phyloP scores from a whole-genome alignment of 2,329 filamentous ascomycete species.

The Pyrenochaeta sp. region DNA sequence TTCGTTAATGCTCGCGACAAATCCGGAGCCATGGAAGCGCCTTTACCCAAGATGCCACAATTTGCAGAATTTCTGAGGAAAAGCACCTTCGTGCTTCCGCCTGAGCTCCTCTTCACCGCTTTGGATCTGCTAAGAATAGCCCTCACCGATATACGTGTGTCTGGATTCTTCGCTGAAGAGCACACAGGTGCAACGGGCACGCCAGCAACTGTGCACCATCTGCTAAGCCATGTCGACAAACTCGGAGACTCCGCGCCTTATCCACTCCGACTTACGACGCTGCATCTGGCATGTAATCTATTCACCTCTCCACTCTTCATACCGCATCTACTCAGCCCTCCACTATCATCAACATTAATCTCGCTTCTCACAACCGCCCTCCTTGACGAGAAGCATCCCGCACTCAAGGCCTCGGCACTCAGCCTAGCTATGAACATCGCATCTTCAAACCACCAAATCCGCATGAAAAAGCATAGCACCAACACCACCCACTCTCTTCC shows the following conservation, averaged over 20 bases:
- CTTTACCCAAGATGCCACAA: constrained; percentile 73
- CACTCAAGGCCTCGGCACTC: constrained; percentile 80
- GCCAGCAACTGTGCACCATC: constrained; percentile 62
- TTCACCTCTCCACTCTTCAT: constrained; percentile 79
- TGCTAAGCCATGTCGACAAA: constrained; percentile 64
- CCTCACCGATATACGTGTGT: constrained; percentile 79
- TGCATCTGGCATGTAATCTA: constrained; percentile 86
- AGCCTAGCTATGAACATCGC: constrained; percentile 86
- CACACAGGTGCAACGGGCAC: constrained; percentile 58
- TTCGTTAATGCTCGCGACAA: constrained; percentile 73
- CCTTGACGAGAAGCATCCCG: constrained; percentile 76
- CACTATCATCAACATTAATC: constrained; percentile 64
- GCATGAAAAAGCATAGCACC: constrained; percentile 61
- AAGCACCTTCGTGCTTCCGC: constrained; percentile 64
- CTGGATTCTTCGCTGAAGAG: constrained; percentile 85
- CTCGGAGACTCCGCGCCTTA: constrained; percentile 71
- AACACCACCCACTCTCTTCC: constrained; percentile 22
- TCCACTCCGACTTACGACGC: constrained; percentile 79
- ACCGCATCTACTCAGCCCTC: constrained; percentile 64
- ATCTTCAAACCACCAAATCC: constrained; percentile 71
- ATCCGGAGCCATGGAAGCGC: constrained; percentile 69
- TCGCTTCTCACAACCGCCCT: constrained; percentile 80
- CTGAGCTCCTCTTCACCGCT: constrained; percentile 76
- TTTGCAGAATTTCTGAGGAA: constrained; percentile 70
- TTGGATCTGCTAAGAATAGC: constrained; percentile 86